phyloP scores from a whole-genome alignment of 371 early-diverging fungal species.

The Mucor lusitanicus region DNA sequence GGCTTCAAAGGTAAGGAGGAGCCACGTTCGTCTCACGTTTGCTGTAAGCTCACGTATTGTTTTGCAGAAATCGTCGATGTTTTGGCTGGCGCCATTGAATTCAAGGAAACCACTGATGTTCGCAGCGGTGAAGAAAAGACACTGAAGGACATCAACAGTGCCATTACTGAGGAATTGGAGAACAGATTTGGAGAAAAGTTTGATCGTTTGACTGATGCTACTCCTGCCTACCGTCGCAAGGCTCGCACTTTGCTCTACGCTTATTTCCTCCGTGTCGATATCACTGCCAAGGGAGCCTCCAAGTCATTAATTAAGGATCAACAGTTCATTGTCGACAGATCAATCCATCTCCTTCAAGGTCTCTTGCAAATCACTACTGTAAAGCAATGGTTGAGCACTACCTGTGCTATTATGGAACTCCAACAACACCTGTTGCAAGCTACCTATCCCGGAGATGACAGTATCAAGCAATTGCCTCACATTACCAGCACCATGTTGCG shows the following conservation, averaged over 20 bases:
- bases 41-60: too few species aligned
- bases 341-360: conserved; percentile 78
- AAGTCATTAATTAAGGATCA: conserved; percentile 53
- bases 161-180: conserved; percentile 63
- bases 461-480: conserved; percentile 85
- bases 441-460: conserved; percentile 68
- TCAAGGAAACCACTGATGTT: conserved; percentile 57
- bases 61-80: conserved; percentile 52
- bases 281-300: conserved; percentile 33
- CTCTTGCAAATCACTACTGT: conserved; percentile 87
- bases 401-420: conserved; percentile 69
- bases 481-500: conserved; percentile 52
- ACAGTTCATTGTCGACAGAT: conserved; percentile 69
- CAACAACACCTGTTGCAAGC: conserved; percentile 85
- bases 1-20: conserved; percentile 41
- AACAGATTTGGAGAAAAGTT: conserved; percentile 61
- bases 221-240: conserved; percentile 64
- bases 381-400: conserved; percentile 75
- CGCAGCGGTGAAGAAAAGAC: conserved; percentile 56
- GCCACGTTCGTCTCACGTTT: neutral
- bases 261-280: conserved; percentile 79
- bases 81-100: conserved; percentile 72
- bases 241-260: conserved; percentile 81
- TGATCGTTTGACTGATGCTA: conserved; percentile 30
- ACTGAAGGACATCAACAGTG: conserved; percentile 50